Base-by-base conservation (phyloP, 2,329 filamentous ascomycete species). In the Colletotrichum orbiculare region DNA sequence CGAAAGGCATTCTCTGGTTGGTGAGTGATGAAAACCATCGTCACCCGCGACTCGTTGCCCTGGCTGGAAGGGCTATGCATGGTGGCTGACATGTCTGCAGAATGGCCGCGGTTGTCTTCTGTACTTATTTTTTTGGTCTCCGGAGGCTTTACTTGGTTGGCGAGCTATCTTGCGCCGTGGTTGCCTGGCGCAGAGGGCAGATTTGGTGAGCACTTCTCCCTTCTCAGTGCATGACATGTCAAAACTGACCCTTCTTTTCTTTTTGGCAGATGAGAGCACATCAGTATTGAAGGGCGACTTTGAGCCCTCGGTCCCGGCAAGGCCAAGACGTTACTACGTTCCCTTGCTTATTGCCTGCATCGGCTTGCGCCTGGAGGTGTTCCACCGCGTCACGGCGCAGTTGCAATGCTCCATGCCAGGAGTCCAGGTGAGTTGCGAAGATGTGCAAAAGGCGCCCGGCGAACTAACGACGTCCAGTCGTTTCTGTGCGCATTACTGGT, bases 331-430 rank as follows among this genome's bases (percentile, higher is more conserved):
- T 10, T 81, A 79, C 60, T 83, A 81, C 49, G 69, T 84, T 2
- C 79, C 81, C 1, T 72, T 78, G 11, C 70, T 87, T 13, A 73
- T 84, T 8, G 45, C 78, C 6, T 79, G 79, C 37, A 75, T 86
- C 49, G 74, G 84, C 2, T 38, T 83, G 8, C 80, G 85, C 5
- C 70, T 87, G 13, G 82, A 85, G 64, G 71, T 83, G 2, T 81
- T 83, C 41, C 78, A 84, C 55, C 75, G 73, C 38, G 79, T 85
- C 1, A 77, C 81, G 12, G 73, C 74, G 34, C 78, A 82, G 63
- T 78, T 84, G 41, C 84, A 87, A 72, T 88, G 85, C 69, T 78
- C 83, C 7, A 75, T 73, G 11, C 75, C 80, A 17, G 84, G 84
- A 3, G 69, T 87, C 13, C 83, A 87, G 78, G 84, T 81, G 61